Evolutionary conservation across 1,284 basidiomycete species (phyloP).

Genomic region (Ceratobasidium sp.): DNA sequence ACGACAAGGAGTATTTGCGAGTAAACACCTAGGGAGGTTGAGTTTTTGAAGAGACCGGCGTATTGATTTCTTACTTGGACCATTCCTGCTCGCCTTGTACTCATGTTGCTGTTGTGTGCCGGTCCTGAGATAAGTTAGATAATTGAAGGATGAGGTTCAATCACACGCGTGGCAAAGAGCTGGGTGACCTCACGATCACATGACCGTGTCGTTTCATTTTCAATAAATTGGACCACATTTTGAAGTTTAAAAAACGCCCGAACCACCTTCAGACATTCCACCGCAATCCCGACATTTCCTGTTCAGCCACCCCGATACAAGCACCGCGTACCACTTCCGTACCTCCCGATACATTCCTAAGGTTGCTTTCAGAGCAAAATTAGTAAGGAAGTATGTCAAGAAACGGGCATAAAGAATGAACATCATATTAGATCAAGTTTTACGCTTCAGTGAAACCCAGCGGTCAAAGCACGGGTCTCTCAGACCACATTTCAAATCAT

Average conservation of each 20-base stretch:
- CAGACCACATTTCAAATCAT: constrained; percentile 45
- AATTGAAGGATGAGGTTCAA: neutral
- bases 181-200: constrained; percentile 30
- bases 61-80: constrained; percentile 22
- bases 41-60: neutral
- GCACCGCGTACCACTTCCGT: too few relatives aligned
- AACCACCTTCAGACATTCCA: too few relatives aligned
- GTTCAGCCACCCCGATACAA: too few relatives aligned
- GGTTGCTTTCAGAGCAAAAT: too few relatives aligned
- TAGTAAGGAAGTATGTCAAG: neutral
- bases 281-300: too few relatives aligned
- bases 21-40: constrained; percentile 49
- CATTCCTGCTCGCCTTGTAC: constrained; percentile 37
- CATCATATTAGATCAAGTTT: constrained; percentile 50
- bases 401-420: too few relatives aligned
- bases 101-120: constrained; percentile 8
- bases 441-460: constrained; percentile 42
- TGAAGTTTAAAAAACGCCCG: too few relatives aligned
- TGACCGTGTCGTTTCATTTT: constrained; percentile 25
- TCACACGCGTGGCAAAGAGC: neutral
- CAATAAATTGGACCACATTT: too few relatives aligned
- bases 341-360: too few relatives aligned
- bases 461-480: constrained; percentile 35
- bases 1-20: constrained; percentile 82
- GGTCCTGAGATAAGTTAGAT: neutral